phyloP scores from a whole-genome alignment of 208 protist species.

The Tritrichomonas foetus region DNA sequence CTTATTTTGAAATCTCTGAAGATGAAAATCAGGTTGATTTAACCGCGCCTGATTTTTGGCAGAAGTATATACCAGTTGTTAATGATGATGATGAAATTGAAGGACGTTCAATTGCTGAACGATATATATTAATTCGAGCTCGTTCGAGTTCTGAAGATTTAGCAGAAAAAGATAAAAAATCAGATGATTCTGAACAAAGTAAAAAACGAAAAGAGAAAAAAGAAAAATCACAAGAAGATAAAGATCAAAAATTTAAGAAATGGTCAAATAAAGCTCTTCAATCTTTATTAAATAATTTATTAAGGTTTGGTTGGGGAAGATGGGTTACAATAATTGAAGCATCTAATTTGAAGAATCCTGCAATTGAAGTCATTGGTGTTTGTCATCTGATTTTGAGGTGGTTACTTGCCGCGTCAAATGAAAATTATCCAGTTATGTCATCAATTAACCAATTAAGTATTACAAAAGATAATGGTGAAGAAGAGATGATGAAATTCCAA shows the following conservation, averaged over 20 bases:
- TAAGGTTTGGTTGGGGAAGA: not conserved
- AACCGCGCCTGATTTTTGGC: not conserved
- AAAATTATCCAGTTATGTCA: not conserved
- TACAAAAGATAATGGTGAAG: not conserved
- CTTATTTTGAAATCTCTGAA: slow-evolving; percentile 10
- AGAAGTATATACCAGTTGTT: not conserved
- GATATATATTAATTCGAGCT: not conserved
- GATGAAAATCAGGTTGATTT: not conserved
- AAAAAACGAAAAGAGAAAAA: no score
- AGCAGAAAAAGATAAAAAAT: no score
- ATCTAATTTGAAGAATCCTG: not conserved
- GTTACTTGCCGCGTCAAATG: not conserved
- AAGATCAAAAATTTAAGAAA: no score
- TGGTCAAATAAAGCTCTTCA: not conserved
- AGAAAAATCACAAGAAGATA: no score
- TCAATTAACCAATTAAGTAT: not conserved
- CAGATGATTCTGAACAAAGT: no score
- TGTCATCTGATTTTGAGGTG: not conserved
- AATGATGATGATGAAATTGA: not conserved
- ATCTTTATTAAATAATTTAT: not conserved
- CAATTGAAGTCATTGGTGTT: not conserved
- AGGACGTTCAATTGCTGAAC: not conserved
- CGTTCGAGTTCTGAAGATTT: not conserved
- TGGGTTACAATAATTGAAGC: not conserved
- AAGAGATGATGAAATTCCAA: not conserved